Evolutionary conservation across 139 green algal genomes (phyloP).

Genomic region (Chlamydomonas sp.): DNA sequence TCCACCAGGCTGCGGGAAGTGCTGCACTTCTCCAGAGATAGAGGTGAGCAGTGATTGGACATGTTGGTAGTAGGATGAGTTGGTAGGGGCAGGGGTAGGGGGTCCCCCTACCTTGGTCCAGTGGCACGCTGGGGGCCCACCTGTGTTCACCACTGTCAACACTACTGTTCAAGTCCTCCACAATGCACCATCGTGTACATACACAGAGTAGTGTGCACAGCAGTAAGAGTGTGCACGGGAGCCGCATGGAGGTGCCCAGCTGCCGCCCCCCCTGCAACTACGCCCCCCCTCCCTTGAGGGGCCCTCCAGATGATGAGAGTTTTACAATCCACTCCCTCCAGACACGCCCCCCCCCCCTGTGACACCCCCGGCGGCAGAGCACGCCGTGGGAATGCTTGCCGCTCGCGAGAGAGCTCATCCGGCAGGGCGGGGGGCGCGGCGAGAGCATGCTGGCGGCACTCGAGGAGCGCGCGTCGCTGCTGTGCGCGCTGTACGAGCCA

Average conservation of each 20-base stretch:
- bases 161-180: background rate
- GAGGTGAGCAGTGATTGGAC: conserved; percentile 7
- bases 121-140: too few species aligned
- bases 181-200: background rate
- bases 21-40: background rate
- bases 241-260: too few species aligned
- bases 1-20: conserved; percentile 1
- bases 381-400: conserved; percentile 12
- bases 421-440: background rate
- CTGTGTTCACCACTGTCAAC: background rate
- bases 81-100: too few species aligned
- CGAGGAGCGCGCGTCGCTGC: background rate
- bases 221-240: too few species aligned
- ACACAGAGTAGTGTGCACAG: too few species aligned
- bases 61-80: too few species aligned
- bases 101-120: too few species aligned
- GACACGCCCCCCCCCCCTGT: background rate
- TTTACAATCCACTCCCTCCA: background rate
- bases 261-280: too few species aligned
- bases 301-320: too few species aligned
- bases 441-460: background rate
- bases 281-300: too few species aligned
- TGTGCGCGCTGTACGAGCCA: background rate
- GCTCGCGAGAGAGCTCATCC: conserved; percentile 7
- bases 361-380: background rate